Percentiles rank a stretch among this genome's conserved stretches.
Evolutionary conservation across 2,329 filamentous ascomycete genomes (phyloP).

Genomic region (Pseudocercospora fijiensis): DNA sequence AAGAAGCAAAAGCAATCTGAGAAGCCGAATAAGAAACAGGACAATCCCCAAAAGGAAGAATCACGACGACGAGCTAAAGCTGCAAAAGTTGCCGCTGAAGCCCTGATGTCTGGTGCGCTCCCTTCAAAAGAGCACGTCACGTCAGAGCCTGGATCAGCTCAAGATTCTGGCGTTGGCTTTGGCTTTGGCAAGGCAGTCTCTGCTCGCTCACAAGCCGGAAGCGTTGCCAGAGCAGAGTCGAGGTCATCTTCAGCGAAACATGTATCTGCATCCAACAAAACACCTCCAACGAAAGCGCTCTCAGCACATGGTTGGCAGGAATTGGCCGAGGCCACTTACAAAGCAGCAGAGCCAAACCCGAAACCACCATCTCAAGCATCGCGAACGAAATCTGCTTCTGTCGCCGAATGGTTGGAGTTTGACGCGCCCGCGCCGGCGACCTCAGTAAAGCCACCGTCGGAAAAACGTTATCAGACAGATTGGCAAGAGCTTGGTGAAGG

Average conservation of each 20-base stretch:
- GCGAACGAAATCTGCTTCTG: not conserved
- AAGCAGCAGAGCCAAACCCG: not conserved
- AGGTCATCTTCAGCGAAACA: not conserved
- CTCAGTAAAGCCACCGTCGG: too few species aligned
- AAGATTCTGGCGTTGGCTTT: conserved; percentile 13
- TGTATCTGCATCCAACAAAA: not conserved
- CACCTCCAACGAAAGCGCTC: not conserved
- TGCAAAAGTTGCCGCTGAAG: conserved; percentile 16
- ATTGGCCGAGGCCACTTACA: not conserved
- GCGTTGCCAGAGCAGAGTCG: conserved; percentile 12
- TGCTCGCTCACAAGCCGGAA: conserved; percentile 1
- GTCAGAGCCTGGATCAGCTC: conserved; percentile 7
- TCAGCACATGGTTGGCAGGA: not conserved
- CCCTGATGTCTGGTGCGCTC: conserved; percentile 31
- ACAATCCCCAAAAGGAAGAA: conserved; percentile 1
- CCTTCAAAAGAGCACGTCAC: conserved; percentile 6
- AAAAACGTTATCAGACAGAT: not conserved
- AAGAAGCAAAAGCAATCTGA: conserved; percentile 7
- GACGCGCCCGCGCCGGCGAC: too few species aligned
- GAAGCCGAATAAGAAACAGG: conserved; percentile 9
- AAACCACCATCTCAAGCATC: not conserved
- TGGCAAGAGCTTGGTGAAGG: not conserved
- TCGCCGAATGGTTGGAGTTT: not conserved
- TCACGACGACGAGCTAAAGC: conserved; percentile 7
- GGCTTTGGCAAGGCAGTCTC: not conserved